A percentile compares a stretch with the other conserved stretches of the same genome.
Evolutionary conservation across 2,329 filamentous ascomycete species (phyloP).

Genomic region (Claviceps sorghi): DNA sequence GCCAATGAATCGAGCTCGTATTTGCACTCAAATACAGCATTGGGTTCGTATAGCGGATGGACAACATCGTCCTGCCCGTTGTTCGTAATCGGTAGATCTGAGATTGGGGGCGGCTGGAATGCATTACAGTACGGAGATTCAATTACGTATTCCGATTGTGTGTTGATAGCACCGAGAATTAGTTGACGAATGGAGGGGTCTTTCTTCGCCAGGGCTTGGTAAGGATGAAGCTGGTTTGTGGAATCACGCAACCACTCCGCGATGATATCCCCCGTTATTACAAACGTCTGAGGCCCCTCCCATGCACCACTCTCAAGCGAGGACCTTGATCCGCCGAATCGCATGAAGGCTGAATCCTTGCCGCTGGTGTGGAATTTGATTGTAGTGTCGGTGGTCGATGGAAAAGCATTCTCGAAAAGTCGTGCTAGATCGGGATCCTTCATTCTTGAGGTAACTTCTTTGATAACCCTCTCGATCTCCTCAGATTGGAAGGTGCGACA

Average conservation of each 20-base stretch:
- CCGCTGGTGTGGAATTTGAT: constrained; percentile 72
- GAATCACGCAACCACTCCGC: constrained; percentile 88
- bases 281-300: constrained; percentile 78
- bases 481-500: constrained; percentile 86
- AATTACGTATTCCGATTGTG: constrained; percentile 89
- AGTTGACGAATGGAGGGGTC: constrained; percentile 65
- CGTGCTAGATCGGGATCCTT: constrained; percentile 76
- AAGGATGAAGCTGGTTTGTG: constrained; percentile 84
- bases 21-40: constrained; percentile 91
- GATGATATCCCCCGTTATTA: constrained; percentile 87
- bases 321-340: constrained; percentile 16
- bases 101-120: constrained; percentile 85
- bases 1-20: constrained; percentile 95
- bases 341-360: constrained; percentile 23
- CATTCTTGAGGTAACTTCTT: constrained; percentile 65
- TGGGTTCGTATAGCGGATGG: constrained; percentile 73
- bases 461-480: constrained; percentile 75
- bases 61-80: constrained; percentile 77
- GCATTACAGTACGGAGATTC: constrained; percentile 95
- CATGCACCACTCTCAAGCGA: constrained; percentile 45
- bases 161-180: constrained; percentile 88
- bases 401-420: constrained; percentile 90
- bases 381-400: constrained; percentile 72
- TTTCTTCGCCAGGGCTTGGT: constrained; percentile 70
- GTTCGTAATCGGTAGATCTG: constrained; percentile 52